Conservation (phyloP, 2,329 filamentous ascomycete species). For the Zasmidium angulare region DNA sequence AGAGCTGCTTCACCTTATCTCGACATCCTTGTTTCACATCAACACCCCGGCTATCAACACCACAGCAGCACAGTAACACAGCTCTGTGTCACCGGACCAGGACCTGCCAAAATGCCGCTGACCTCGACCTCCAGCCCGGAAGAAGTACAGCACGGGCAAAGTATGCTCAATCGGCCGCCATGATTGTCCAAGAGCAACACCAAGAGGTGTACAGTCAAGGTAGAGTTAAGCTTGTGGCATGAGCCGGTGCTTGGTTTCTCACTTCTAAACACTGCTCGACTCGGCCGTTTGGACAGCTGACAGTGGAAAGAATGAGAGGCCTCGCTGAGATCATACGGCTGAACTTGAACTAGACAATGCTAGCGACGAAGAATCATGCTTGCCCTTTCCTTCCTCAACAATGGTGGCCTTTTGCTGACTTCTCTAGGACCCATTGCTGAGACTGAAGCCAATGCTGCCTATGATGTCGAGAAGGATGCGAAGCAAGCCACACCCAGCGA, state of each 20-base stretch:
- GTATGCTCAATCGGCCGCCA: constrained; percentile 10
- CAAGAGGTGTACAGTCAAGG: constrained; percentile 16
- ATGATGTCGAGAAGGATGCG: constrained; percentile 14
- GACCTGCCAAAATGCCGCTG: too few relatives aligned
- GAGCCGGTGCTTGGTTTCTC: constrained; percentile 36
- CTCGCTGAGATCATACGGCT: constrained; percentile 55
- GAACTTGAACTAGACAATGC: constrained; percentile 57
- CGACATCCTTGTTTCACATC: too few relatives aligned
- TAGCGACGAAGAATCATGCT: constrained; percentile 56
- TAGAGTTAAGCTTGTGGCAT: constrained; percentile 33
- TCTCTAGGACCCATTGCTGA: constrained; percentile 34
- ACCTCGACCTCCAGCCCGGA: too few relatives aligned
- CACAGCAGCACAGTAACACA: too few relatives aligned
- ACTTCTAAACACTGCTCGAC: not conserved
- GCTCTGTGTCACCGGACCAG: too few relatives aligned
- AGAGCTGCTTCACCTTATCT: too few relatives aligned
- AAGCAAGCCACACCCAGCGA: not conserved
- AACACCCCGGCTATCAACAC: too few relatives aligned
- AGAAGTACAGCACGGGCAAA: not conserved
- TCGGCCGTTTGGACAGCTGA: not conserved
- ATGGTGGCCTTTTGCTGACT: constrained; percentile 31
- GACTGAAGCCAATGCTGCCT: not conserved
- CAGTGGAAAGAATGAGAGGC: constrained; percentile 1
- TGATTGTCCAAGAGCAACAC: constrained; percentile 9
- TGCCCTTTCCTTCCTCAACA: constrained; percentile 20